A percentile compares a stretch with the other conserved stretches of the same genome.
phyloP scores from a whole-genome alignment of 108 stramenopile genomes.

The Nannochloropsis gaditana region DNA sequence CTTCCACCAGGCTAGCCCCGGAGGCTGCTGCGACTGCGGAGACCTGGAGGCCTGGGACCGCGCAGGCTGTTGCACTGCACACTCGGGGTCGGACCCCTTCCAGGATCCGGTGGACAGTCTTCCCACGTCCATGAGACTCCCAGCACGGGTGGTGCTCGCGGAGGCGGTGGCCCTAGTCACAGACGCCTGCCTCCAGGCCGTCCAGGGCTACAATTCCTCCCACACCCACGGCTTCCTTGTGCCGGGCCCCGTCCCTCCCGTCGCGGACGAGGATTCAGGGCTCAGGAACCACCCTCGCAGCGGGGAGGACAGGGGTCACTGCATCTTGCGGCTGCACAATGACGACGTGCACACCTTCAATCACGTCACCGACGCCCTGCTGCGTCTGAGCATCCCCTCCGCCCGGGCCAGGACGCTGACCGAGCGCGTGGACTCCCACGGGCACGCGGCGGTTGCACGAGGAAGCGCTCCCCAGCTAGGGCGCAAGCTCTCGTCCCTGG shows the following conservation, averaged over 20 bases:
- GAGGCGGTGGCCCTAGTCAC: conserved; percentile 32
- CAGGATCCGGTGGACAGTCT: not conserved
- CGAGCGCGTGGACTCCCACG: conserved; percentile 36
- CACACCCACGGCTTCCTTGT: not conserved
- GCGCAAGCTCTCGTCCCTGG: not conserved
- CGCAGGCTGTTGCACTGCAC: conserved; percentile 74
- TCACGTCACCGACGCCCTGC: conserved; percentile 77
- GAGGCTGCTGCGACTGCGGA: conserved; percentile 99
- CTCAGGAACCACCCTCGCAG: too few species aligned
- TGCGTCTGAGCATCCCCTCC: conserved; percentile 14
- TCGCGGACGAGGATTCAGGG: not conserved
- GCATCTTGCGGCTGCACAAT: conserved; percentile 78
- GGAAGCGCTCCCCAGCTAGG: not conserved
- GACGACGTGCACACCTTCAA: conserved; percentile 95
- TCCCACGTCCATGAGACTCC: not conserved
- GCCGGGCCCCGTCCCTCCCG: not conserved
- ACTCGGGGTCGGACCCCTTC: conserved; percentile 58
- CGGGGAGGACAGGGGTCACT: conserved; percentile 26
- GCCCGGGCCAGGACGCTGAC: conserved; percentile 23
- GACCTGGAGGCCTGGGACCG: conserved; percentile 89
- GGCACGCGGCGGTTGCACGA: conserved; percentile 26
- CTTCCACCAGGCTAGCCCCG: conserved; percentile 89
- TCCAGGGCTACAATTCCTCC: not conserved
- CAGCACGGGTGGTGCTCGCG: conserved; percentile 27
- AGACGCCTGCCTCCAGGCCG: conserved; percentile 6